phyloP scores from a whole-genome alignment of 495 filamentous ascomycete species.

The Articulospora tetracladia region DNA sequence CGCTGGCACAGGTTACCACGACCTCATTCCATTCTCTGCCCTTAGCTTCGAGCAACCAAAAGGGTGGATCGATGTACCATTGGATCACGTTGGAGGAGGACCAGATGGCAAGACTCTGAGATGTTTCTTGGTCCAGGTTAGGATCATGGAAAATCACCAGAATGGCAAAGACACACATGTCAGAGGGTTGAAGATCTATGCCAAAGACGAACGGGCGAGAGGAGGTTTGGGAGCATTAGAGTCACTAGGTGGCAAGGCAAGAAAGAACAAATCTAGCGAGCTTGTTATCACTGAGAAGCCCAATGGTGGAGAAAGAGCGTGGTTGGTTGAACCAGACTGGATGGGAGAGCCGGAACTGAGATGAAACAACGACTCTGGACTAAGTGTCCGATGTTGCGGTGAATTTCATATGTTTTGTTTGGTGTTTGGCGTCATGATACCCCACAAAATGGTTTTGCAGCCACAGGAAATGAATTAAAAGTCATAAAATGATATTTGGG shows the following conservation, averaged over 20 bases:
- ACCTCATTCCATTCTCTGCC: conserved; percentile 76
- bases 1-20: conserved; percentile 83
- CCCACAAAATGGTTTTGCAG: conserved; percentile 2
- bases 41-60: conserved; percentile 75
- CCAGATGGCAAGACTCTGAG: conserved; percentile 66
- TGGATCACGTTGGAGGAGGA: conserved; percentile 63
- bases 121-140: conserved; percentile 82
- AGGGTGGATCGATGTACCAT: conserved; percentile 84
- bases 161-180: conserved; percentile 99
- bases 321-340: conserved; percentile 52
- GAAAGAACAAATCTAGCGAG: not conserved
- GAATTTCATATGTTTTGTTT: too few relatives aligned
- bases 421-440: conserved; percentile 21
- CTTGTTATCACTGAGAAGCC: too few relatives aligned
- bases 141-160: conserved; percentile 92
- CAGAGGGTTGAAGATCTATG: conserved; percentile 88
- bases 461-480: not conserved
- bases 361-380: too few relatives aligned
- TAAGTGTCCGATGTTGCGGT: too few relatives aligned
- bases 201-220: conserved; percentile 50
- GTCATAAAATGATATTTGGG: not conserved
- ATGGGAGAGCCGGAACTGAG: conserved; percentile 57
- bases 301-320: conserved; percentile 17
- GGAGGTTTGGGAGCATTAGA: conserved; percentile 8
- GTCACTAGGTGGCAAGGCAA: conserved; percentile 3